A percentile compares a stretch with the other conserved stretches of the same genome.
Conservation (phyloP, 225 moss, liverwort and hornwort genomes). For the Marchantia paleacea region DNA sequence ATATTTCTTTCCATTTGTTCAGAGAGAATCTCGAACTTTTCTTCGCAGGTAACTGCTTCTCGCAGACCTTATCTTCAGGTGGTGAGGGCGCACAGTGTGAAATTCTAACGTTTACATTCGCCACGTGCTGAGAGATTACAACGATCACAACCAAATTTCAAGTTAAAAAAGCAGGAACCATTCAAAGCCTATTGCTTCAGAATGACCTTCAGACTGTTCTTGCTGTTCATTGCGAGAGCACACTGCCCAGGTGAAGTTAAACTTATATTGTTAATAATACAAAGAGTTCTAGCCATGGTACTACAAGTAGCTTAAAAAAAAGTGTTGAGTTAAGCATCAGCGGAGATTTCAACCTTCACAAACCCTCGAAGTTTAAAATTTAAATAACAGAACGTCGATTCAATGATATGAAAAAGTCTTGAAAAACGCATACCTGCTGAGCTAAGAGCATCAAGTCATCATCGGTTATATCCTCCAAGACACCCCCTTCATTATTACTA, state of each 20-base stretch:
- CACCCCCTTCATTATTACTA: neutral
- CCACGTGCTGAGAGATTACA: slow-evolving; percentile 23
- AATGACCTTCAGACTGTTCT: too few relatives aligned
- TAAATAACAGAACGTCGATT: neutral
- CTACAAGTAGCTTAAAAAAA: neutral
- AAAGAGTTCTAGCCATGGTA: neutral
- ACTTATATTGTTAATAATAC: neutral
- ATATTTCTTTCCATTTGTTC: slow-evolving; percentile 31
- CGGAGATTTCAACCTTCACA: too few relatives aligned
- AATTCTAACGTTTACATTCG: slow-evolving; percentile 7
- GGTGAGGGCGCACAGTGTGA: neutral
- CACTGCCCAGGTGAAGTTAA: neutral
- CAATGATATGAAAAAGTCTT: neutral
- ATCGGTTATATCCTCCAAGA: slow-evolving; percentile 24
- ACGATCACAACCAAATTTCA: neutral
- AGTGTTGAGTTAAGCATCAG: neutral
- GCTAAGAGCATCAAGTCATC: slow-evolving; percentile 36
- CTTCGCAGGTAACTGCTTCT: slow-evolving; percentile 16
- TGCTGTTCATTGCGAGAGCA: neutral
- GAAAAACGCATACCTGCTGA: slow-evolving; percentile 27
- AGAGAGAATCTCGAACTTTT: slow-evolving; percentile 27
- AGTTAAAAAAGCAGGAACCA: neutral
- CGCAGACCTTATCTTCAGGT: neutral
- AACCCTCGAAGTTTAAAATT: too few relatives aligned
- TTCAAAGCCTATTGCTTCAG: neutral